Conservation (phyloP, 164 flowering plant species). For the Cinnamomum micranthum region DNA sequence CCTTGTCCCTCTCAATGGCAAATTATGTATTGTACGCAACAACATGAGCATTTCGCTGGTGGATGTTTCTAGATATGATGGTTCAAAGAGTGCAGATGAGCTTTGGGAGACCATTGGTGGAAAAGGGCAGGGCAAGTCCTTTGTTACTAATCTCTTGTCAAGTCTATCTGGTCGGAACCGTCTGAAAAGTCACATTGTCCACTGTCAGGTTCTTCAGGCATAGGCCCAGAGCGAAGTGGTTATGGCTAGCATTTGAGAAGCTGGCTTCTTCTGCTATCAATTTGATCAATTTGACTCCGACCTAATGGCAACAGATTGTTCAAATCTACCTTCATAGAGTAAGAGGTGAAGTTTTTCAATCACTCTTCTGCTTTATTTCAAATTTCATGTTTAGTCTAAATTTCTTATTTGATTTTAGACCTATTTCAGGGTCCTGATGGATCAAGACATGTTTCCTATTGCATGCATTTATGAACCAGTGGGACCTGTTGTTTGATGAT, state of each 20-base stretch:
- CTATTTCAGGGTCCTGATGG: background rate
- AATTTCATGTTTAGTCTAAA: background rate
- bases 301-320: background rate
- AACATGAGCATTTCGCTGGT: conserved; percentile 76
- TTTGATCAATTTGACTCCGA: background rate
- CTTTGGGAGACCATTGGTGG: conserved; percentile 76
- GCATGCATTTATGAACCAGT: background rate
- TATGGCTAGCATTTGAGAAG: background rate
- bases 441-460: background rate
- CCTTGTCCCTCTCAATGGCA: conserved; percentile 58
- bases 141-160: conserved; percentile 61
- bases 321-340: background rate
- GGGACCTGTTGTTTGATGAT: background rate
- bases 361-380: background rate
- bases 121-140: conserved; percentile 62
- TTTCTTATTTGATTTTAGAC: background rate
- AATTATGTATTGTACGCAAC: conserved; percentile 69
- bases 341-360: background rate
- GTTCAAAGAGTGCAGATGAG: conserved; percentile 33
- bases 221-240: conserved; percentile 12
- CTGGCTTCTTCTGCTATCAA: background rate
- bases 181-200: conserved; percentile 66
- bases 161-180: conserved; percentile 62
- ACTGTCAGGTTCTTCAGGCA: conserved; percentile 75
- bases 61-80: conserved; percentile 45